phyloP scores from a whole-genome alignment of 1,139 yeast genomes.

The Debaryomyces coudertii region DNA sequence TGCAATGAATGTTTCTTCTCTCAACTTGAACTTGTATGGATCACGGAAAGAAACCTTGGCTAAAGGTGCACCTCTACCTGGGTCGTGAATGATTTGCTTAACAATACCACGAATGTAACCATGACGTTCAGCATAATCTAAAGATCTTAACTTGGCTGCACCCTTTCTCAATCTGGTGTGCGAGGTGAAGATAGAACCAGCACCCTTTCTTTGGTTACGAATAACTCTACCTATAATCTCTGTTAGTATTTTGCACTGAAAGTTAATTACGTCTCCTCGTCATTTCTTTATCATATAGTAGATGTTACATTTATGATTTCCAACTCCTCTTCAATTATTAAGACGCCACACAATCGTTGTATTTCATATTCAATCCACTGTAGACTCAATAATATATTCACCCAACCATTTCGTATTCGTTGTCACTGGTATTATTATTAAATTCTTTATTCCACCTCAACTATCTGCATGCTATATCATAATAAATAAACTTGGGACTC shows the following conservation, averaged over 20 bases:
- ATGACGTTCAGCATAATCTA: conserved; percentile 99
- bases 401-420: not conserved
- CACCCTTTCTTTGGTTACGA: conserved; percentile 99
- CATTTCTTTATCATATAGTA: not conserved
- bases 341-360: not conserved
- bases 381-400: not conserved
- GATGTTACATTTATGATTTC: not conserved
- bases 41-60: conserved; percentile 99
- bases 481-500: not conserved
- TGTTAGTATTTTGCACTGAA: conserved; percentile 18
- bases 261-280: not conserved
- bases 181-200: conserved; percentile 99
- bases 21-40: conserved; percentile 97
- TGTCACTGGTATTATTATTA: not conserved
- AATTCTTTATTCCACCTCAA: conserved; percentile 5
- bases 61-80: conserved; percentile 99
- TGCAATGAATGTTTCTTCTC: conserved; percentile 98
- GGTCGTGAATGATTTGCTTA: conserved; percentile 97
- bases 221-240: conserved; percentile 90
- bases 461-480: conserved; percentile 9
- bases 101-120: conserved; percentile 99
- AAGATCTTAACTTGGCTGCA: conserved; percentile 99
- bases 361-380: not conserved
- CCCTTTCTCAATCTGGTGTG: conserved; percentile 99
- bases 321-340: not conserved